These are phyloP conservation scores for Apodospora peruviana DNA, from an alignment of 495 filamentous ascomycete species.

Conservation along the genomic window DNA sequence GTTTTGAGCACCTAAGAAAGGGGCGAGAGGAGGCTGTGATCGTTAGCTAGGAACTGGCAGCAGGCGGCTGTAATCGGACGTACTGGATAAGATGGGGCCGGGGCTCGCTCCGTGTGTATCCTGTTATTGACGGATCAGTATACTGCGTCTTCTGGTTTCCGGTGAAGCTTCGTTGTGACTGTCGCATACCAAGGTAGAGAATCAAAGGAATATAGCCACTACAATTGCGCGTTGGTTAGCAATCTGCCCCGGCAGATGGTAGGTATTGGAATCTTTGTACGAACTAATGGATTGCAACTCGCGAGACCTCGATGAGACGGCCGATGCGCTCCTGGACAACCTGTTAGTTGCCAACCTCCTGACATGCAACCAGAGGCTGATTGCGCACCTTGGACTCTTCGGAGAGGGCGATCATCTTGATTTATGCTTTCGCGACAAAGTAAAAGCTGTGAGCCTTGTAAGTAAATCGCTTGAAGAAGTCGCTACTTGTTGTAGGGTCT, in stretches of 20 bases:
- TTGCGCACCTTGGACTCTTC: conserved; percentile 89
- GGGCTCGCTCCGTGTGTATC: conserved; percentile 90
- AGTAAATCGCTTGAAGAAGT: not conserved
- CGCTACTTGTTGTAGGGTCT: no score
- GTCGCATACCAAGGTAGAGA: conserved; percentile 83
- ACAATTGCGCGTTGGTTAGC: conserved; percentile 28
- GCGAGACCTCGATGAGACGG: conserved; percentile 87
- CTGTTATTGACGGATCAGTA: conserved; percentile 40
- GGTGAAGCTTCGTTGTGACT: not conserved
- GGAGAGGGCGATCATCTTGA: conserved; percentile 78
- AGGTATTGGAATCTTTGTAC: conserved; percentile 13
- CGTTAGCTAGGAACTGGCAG: conserved; percentile 4
- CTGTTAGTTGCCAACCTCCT: conserved; percentile 3
- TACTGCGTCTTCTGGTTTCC: conserved; percentile 5
- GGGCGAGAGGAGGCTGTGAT: conserved; percentile 62
- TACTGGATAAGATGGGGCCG: conserved; percentile 92
- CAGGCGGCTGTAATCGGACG: conserved; percentile 4
- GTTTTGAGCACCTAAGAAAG: conserved; percentile 44
- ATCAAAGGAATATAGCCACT: conserved; percentile 97
- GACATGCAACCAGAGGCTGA: not conserved
- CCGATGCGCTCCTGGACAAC: conserved; percentile 81
- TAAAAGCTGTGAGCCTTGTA: not conserved
- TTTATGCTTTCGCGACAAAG: not conserved
- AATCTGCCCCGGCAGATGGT: not conserved
- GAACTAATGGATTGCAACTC: conserved; percentile 96